These are phyloP conservation scores for Daldinia sp. DNA, from an alignment of 2,329 filamentous ascomycete species.

Conservation along the genomic window DNA sequence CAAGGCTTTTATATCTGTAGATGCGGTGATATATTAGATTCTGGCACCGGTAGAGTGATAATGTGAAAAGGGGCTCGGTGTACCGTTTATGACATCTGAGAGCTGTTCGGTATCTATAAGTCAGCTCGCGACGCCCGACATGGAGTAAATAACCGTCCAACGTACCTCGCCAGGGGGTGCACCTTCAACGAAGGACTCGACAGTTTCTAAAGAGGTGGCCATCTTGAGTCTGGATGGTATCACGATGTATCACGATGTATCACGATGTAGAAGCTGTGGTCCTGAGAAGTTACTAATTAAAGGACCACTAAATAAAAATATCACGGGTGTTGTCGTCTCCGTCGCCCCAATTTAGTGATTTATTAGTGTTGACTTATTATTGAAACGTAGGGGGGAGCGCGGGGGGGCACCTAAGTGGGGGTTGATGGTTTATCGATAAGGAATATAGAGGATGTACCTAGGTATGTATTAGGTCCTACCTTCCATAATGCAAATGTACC, in stretches of 20 bases:
- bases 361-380: slow-evolving; percentile 13
- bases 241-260: too few relatives aligned
- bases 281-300: not conserved
- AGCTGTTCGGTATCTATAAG: slow-evolving; percentile 62
- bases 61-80: not conserved
- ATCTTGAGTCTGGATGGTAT: slow-evolving; percentile 30
- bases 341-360: slow-evolving; percentile 7
- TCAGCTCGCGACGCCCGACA: slow-evolving; percentile 32
- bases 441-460: not conserved
- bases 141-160: slow-evolving; percentile 6
- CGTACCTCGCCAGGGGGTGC: slow-evolving; percentile 94
- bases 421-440: not conserved
- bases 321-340: slow-evolving; percentile 3
- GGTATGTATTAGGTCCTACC: too few relatives aligned
- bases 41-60: not conserved
- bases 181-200: slow-evolving; percentile 89
- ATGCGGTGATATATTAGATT: slow-evolving; percentile 4
- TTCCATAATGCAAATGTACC: too few relatives aligned
- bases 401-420: slow-evolving; percentile 8
- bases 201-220: slow-evolving; percentile 61
- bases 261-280: too few relatives aligned
- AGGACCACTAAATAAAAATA: not conserved
- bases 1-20: slow-evolving; percentile 85
- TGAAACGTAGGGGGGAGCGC: slow-evolving; percentile 15
- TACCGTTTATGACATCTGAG: slow-evolving; percentile 87